phyloP scores from a whole-genome alignment of 2,329 filamentous ascomycete species.

The Neofusicoccum sp. region DNA sequence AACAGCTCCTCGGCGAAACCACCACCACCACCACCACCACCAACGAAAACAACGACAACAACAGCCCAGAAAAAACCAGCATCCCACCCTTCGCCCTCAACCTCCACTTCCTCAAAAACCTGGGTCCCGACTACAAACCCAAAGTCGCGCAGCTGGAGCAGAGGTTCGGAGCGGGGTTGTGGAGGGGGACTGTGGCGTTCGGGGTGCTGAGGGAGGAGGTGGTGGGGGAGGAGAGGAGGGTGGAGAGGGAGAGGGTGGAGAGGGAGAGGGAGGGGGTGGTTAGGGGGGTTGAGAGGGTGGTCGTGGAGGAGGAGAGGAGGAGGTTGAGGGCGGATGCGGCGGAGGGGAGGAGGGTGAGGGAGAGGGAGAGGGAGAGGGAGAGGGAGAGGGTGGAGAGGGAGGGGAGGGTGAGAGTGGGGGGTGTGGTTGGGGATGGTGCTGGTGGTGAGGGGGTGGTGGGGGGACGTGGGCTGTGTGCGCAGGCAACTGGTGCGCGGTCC shows the following conservation, averaged over 20 bases:
- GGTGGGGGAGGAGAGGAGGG: background rate
- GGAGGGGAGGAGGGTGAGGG: background rate
- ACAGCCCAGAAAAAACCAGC: background rate
- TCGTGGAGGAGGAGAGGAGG: background rate
- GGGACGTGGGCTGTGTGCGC: too few species aligned
- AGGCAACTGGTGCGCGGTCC: too few species aligned
- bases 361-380: background rate
- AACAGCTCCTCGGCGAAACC: background rate
- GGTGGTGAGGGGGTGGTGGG: too few species aligned
- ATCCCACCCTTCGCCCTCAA: background rate
- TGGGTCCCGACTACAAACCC: background rate
- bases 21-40: too few species aligned
- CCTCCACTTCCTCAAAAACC: background rate
- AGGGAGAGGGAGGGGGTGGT: background rate
- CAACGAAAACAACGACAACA: too few species aligned
- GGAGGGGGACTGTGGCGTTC: background rate
- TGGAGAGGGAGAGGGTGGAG: background rate
- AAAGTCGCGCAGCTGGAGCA: background rate
- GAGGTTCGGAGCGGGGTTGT: background rate
- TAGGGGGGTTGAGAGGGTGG: background rate
- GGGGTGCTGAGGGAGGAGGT: background rate
- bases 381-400: slow-evolving; percentile 3
- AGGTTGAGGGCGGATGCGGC: background rate
- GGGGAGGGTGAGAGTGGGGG: background rate
- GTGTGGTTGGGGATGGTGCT: background rate